Base-by-base conservation (phyloP, 106 monocot genomes). In the Acanthochlamys bracteata region DNA sequence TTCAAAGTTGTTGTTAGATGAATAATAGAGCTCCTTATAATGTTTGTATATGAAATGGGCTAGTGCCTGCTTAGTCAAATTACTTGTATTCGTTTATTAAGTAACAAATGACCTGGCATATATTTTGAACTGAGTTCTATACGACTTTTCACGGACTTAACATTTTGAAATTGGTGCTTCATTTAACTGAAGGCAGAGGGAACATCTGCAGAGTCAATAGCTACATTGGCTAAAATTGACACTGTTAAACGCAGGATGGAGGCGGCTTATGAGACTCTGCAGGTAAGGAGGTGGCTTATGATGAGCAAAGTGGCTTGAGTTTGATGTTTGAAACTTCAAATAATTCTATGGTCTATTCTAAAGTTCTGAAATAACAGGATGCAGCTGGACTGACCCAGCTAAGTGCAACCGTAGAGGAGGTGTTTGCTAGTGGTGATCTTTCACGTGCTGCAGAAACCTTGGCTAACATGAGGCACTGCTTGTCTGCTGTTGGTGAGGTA, bases 381-480 rank as follows among this genome's bases (percentile, higher is more conserved):
- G 98, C 98, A 20, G 88, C 98, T 47, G 98, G 98, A 0, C 61
- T 98, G 58, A 89, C 91, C 19, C 88, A 98, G 68, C 66, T 98
- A 67, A 98, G 98, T 81, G 88, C 91, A 20, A 92, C 84, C 41
- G 98, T 98, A 0, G 98, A 98, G 77, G 92, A 92, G 75, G 98
- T 98, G 7, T 98, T 98, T 83, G 85, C 98, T 58, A 98, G 98
- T 70, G 98, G 98, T 59, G 91, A 98, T 85, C 98, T 98, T 79
- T 85, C 79, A 24, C 88, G 74, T 24, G 98, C 92, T 69, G 98
- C 98, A 23, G 98, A 98, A 79, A 98, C 98, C 22, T 77, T 98
- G 71, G 92, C 85, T 23, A 88, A 92, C 62, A 98, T 98, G 98
- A 85, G 92, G 53, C 91, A 92, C 66, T 92, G 98, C 64, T 77